A percentile compares a stretch with the other conserved stretches of the same genome.
Evolutionary conservation across 306 rosid genomes (phyloP).

Genomic region (Canavalia ensiformis): DNA sequence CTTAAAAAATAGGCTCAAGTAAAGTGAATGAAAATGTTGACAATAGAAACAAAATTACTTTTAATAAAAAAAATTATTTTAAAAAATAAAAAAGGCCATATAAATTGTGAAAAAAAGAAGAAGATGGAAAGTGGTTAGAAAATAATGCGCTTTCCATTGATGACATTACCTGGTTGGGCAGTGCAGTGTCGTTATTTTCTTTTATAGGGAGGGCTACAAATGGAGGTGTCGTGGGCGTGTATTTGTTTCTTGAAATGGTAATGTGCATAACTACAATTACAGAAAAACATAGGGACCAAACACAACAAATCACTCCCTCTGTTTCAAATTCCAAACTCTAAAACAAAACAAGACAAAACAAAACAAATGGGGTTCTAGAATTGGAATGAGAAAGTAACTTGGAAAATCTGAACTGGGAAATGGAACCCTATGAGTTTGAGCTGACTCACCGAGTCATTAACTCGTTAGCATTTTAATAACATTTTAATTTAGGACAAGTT

Average conservation of each 20-base stretch:
- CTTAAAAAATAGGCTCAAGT: no score
- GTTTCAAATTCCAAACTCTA: slow-evolving; percentile 27
- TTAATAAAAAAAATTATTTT: no score
- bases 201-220: slow-evolving; percentile 12
- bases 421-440: slow-evolving; percentile 11
- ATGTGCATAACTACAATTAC: slow-evolving; percentile 24
- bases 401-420: slow-evolving; percentile 35
- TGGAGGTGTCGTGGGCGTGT: neutral
- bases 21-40: no score
- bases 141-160: slow-evolving; percentile 26
- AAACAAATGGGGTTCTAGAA: slow-evolving; percentile 40
- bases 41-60: no score
- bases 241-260: slow-evolving; percentile 7
- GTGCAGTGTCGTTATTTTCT: slow-evolving; percentile 43
- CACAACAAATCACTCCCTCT: neutral
- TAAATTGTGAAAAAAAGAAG: neutral
- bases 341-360: slow-evolving; percentile 3
- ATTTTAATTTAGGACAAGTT: slow-evolving; percentile 60
- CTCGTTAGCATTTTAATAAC: slow-evolving; percentile 51
- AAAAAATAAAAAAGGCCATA: no score
- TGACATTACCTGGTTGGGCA: slow-evolving; percentile 2
- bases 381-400: slow-evolving; percentile 33
- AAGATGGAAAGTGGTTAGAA: neutral
- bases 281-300: slow-evolving; percentile 12
- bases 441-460: slow-evolving; percentile 62